Evolutionary conservation across 345 rosid genomes (phyloP), one percentile per base, ranked within the genome.

Genomic region (Eucalyptus camaldulensis): DNA sequence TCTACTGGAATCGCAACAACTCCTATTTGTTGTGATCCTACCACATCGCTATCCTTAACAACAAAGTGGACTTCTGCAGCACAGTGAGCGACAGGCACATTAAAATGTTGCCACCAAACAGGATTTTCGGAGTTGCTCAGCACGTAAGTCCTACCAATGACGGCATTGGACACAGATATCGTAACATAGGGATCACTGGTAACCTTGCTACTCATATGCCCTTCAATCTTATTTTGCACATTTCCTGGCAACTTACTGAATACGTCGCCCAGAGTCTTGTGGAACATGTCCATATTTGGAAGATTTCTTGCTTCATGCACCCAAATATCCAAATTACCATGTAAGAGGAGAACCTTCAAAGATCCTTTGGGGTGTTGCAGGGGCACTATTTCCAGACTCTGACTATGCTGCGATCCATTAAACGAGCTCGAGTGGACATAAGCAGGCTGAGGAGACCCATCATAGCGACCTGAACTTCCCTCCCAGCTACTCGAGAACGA

Each of bases 121-220:
- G 99, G 99, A 89, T 97, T 93, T 90, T 97, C 98, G 21, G 88
- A 87, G 93, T 97, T 97, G 93, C 95, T 96, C 51, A 96, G 91
- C 92, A 97, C 99, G 88, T 89, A 96, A 47, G 99, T 97, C 93
- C 99, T 93, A 85, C 98, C 99, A 49, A 96, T 86, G 37, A 96
- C 97, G 16, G 99, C 98, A 91, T 49, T 85, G 17, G 92, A 88
- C 85, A 97, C 91, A 4, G 96, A 89, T 40, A 97, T 92, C 16
- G 99, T 91, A 86, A 97, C 98, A 44, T 97, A 97, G 80, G 99
- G 99, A 92, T 97, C 99, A 85, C 99, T 97, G 5, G 99, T 97
- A 86, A 95, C 92, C 93, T 92, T 96, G 86, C 86, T 88, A 90
- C 51, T 90, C 89, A 94, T 67, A 62, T 91, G 94, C 13, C 94